phyloP scores from a whole-genome alignment of 139 green algal genomes.

The Microglena sp. region DNA sequence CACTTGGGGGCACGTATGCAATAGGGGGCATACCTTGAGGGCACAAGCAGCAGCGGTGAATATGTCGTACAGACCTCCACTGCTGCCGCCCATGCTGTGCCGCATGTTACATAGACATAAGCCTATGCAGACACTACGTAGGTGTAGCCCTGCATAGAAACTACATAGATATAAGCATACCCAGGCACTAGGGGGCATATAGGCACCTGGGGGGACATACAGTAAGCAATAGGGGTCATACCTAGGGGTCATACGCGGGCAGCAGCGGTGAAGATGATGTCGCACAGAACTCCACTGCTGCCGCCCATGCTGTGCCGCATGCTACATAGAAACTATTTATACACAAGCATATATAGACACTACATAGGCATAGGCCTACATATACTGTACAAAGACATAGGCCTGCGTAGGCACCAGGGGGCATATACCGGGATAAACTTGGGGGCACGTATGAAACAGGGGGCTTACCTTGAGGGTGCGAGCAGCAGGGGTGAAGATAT shows the following conservation, averaged over 20 bases:
- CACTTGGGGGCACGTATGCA: background rate
- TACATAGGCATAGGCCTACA: background rate
- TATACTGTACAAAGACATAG: background rate
- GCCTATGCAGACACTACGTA: background rate
- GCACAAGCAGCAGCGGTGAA: background rate
- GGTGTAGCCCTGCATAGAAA: background rate
- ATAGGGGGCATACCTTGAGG: background rate
- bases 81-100: too few species aligned
- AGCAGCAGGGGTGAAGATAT: background rate
- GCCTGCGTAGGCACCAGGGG: background rate
- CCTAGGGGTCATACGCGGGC: too few species aligned
- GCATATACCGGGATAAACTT: background rate
- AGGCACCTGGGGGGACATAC: too few species aligned
- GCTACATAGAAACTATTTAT: too few species aligned
- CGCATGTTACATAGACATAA: too few species aligned
- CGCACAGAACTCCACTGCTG: conserved; percentile 56
- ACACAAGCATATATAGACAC: background rate
- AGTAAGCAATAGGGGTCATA: too few species aligned
- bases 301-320: conserved; percentile 51
- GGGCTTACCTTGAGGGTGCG: background rate
- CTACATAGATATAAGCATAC: background rate
- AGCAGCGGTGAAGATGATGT: conserved; percentile 25
- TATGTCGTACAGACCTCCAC: background rate
- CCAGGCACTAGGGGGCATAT: too few species aligned
- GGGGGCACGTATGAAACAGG: background rate